Base-by-base conservation (phyloP, 2,329 filamentous ascomycete species). In the Epichloe sylvatica region DNA sequence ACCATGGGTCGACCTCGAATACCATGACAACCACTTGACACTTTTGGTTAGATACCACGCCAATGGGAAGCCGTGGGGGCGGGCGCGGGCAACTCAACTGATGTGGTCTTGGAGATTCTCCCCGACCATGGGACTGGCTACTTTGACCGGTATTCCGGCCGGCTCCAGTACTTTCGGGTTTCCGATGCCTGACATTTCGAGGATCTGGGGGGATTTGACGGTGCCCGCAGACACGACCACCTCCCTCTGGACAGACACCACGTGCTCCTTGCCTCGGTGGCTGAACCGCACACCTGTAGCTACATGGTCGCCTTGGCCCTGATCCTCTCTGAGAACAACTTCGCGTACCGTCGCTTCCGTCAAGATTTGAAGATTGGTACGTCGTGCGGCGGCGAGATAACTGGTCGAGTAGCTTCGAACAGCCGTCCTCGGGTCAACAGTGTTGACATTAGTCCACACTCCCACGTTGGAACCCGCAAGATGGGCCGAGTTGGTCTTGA, bases 101-200 rank as follows among this genome's bases (percentile, higher is more conserved):
- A 64, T 52, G 54, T 75, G 72, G 54, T 75, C 72, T 54, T 72
- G 69, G 36, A 73, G 61, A 52, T 75, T 75, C 56, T 70, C 68
- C 48, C 72, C 72, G 2, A 75, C 74, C 3, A 64, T 66, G 1
- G 69, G 65, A 37, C 71, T 64, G 36, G 68, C 61, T 9, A 73
- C 61, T 38, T 70, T 61, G 19, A 64, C 54, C 0, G 59, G 53
- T 30, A 75, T 64, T 9, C 63, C 63, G 4, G 69, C 67, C n/a
- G 56, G 57, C 8, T 58, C 49, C 35, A 74, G 55, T 2, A 74
- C 52, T 0, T 58, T 51, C 0, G 56, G 53, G 43, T 69, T 65
- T 4, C 80, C 80, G 38, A 84, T 70, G 0, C 80, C 80, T 0
- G 77, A 81, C 2, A 81, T 64, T 54, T 83, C 79, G n/a, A 76